phyloP scores from a whole-genome alignment of 164 flowering plant species.

The Santalum album region DNA sequence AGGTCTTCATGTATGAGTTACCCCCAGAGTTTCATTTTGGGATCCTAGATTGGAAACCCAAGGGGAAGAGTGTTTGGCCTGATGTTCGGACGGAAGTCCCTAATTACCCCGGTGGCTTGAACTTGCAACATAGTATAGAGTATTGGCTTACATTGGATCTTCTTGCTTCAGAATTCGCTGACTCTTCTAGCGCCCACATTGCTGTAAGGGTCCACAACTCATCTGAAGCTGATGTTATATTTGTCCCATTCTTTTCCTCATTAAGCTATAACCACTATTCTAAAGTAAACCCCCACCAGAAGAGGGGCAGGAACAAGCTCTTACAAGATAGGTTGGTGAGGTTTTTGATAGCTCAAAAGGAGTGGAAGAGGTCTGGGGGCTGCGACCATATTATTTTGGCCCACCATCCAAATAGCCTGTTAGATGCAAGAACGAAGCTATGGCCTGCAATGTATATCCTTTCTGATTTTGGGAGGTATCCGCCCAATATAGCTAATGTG shows the following conservation, averaged over 20 bases:
- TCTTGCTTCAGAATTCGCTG: constrained; percentile 44
- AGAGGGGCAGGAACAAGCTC: constrained; percentile 35
- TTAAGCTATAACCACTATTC: constrained; percentile 66
- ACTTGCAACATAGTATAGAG: constrained; percentile 87
- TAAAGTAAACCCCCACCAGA: constrained; percentile 34
- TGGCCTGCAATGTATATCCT: constrained; percentile 81
- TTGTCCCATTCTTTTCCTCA: constrained; percentile 93
- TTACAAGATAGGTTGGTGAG: constrained; percentile 69
- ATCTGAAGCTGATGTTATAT: constrained; percentile 75
- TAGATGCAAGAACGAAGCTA: constrained; percentile 68
- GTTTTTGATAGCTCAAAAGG: constrained; percentile 47
- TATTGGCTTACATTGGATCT: constrained; percentile 94
- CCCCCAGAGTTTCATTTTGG: constrained; percentile 85
- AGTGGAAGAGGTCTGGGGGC: constrained; percentile 88
- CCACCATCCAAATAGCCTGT: constrained; percentile 91
- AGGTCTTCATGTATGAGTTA: constrained; percentile 92
- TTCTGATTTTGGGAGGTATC: constrained; percentile 94
- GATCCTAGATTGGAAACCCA: constrained; percentile 61
- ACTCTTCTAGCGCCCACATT: constrained; percentile 19
- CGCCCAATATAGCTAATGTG: constrained; percentile 70
- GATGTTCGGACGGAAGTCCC: constrained; percentile 50
- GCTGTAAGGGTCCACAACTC: constrained; percentile 70
- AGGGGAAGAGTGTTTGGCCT: constrained; percentile 63
- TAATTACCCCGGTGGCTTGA: constrained; percentile 79
- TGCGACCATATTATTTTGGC: constrained; percentile 76